Conservation (phyloP, 1,139 yeast genomes). For the Suhomyces atakaporum region DNA sequence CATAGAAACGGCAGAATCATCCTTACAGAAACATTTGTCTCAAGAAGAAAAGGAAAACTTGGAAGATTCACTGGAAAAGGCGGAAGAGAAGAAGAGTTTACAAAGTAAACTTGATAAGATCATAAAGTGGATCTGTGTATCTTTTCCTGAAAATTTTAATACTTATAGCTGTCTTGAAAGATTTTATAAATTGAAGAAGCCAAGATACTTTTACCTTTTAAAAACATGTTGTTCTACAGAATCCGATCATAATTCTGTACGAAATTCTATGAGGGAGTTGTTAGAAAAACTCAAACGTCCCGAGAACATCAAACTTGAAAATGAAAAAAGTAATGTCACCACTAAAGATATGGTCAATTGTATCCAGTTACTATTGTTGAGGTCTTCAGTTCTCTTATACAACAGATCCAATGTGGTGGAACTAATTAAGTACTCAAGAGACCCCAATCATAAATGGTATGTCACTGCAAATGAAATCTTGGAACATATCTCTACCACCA, state of each 20-base stretch:
- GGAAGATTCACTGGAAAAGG: slow-evolving; percentile 29
- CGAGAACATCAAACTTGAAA: slow-evolving; percentile 45
- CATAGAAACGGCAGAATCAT: slow-evolving; percentile 35
- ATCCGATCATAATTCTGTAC: slow-evolving; percentile 60
- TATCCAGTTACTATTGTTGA: slow-evolving; percentile 57
- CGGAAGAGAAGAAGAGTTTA: slow-evolving; percentile 20
- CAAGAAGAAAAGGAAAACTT: slow-evolving; percentile 17
- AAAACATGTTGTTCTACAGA: slow-evolving; percentile 56
- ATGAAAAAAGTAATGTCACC: slow-evolving; percentile 40
- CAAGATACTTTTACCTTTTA: slow-evolving; percentile 58
- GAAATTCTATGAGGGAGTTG: slow-evolving; percentile 63
- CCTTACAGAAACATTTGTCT: neutral
- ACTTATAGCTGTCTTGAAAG: slow-evolving; percentile 52
- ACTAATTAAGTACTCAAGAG: slow-evolving; percentile 50
- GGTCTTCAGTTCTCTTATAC: slow-evolving; percentile 62
- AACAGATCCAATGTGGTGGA: slow-evolving; percentile 66
- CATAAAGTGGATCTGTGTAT: slow-evolving; percentile 62
- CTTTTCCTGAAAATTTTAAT: slow-evolving; percentile 56
- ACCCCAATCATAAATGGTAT: slow-evolving; percentile 30
- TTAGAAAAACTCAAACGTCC: slow-evolving; percentile 54
- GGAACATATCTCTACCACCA: slow-evolving; percentile 57
- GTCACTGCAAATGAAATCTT: slow-evolving; percentile 53
- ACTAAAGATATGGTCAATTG: slow-evolving; percentile 52
- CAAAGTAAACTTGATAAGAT: slow-evolving; percentile 51
- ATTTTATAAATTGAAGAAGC: slow-evolving; percentile 55